Conservation (phyloP, 1,284 basidiomycete species). For the Tetrapyrgos nigripes region DNA sequence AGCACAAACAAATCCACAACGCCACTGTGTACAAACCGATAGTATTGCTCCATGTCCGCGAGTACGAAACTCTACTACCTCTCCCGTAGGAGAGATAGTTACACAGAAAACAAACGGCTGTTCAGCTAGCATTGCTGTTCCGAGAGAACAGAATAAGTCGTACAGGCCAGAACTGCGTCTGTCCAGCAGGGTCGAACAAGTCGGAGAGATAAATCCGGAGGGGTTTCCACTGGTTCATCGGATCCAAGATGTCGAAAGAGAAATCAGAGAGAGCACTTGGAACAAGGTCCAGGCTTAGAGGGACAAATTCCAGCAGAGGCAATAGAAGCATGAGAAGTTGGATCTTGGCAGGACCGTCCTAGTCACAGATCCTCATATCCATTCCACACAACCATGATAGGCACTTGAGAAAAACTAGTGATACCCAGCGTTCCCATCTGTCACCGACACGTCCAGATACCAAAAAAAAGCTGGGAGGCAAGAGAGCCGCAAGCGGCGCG, state of each 20-base stretch:
- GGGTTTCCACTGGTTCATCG: neutral
- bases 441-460: neutral
- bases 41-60: neutral
- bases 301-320: neutral
- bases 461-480: neutral
- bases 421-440: neutral
- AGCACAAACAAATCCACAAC: neutral
- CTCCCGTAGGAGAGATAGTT: neutral
- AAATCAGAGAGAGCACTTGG: neutral
- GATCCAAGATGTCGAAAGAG: neutral
- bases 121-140: neutral
- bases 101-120: neutral
- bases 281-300: neutral
- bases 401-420: neutral
- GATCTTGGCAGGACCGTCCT: neutral
- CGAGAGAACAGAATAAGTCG: neutral
- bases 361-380: neutral
- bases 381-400: neutral
- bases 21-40: neutral
- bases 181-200: neutral
- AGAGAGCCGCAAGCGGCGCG: constrained; percentile 9
- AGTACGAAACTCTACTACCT: neutral
- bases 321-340: neutral
- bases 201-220: neutral
- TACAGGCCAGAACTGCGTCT: neutral